phyloP scores from a whole-genome alignment of 352 stramenopile genomes.

The Hyphochytrium catenoides region DNA sequence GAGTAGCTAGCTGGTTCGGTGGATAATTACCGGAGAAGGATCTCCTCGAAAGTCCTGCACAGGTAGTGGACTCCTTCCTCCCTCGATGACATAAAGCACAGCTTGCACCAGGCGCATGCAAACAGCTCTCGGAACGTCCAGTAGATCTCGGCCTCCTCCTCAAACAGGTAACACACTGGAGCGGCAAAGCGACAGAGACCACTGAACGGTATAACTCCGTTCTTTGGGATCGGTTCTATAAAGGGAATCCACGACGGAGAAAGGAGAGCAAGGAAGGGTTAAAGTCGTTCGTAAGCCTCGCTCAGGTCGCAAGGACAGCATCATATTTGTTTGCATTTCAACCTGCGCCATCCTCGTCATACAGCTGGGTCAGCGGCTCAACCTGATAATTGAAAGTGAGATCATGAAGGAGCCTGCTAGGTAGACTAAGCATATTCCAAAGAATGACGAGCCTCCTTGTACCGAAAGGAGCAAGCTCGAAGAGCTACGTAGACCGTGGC shows the following conservation, averaged over 20 bases:
- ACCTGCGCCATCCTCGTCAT: background rate
- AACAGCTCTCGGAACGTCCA: constrained; percentile 51
- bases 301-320: background rate
- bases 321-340: constrained; percentile 1
- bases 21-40: constrained; percentile 15
- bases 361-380: background rate
- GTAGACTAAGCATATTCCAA: too few relatives aligned
- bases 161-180: constrained; percentile 35
- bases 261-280: background rate
- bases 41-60: constrained; percentile 42
- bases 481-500: too few relatives aligned
- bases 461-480: too few relatives aligned
- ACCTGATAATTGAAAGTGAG: constrained; percentile 25
- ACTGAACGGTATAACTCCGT: constrained; percentile 36
- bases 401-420: too few relatives aligned
- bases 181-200: constrained; percentile 40
- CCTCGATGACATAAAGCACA: constrained; percentile 30
- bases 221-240: constrained; percentile 18
- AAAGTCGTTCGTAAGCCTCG: background rate
- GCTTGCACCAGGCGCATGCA: constrained; percentile 39
- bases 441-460: too few relatives aligned
- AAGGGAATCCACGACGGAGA: background rate
- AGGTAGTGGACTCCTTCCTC: constrained; percentile 27
- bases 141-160: constrained; percentile 32
- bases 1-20: too few relatives aligned